Evolutionary conservation across 2,329 filamentous ascomycete genomes (phyloP), one percentile per base, ranked within the genome.

Genomic region (Reticulascus tulasneorum): DNA sequence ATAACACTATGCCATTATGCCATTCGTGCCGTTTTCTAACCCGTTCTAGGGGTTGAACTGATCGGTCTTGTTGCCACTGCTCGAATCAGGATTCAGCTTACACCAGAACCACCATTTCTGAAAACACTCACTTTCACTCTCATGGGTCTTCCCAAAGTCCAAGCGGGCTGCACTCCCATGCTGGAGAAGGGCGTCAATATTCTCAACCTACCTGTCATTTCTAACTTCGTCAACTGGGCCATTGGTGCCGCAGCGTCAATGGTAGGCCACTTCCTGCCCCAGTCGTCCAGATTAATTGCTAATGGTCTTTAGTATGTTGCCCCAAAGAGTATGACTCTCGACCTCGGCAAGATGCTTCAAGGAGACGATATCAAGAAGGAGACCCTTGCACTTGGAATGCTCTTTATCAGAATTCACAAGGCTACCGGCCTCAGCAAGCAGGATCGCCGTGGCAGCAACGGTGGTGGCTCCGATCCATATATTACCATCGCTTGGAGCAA

Each of bases 401-500:
- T 98, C 46, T 96, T 90, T 71, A 78, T 98, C 50, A 79, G 88
- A 12, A 96, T 97, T 33, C 86, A 95, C 64, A 86, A 86, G 50
- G 93, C 91, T 9, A 71, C 79, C 15, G 89, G 85, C 0, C 73
- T 98, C 39, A 94, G 87, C 68, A 96, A 95, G 63, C 91, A 96
- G 55, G 93, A 98, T 56, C 64, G 67, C 30, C 81, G 86, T 40
- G 90, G 89, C 25, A 90, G 82, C 52, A 75, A 83, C 34, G 85
- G 88, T 13, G 91, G 93, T 22, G 91, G 91, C 28, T 94, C 86
- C 33, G 93, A 98, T 50, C 89, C 91, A 0, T 97, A 97, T 59
- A 94, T 97, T 56, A 96, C 91, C 21, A 74, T 97, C 23, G 84
- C 86, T 25, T 97, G 94, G 69, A 94, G 87, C 52, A 96, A 97